Evolutionary conservation across 1,139 yeast genomes (phyloP).

Genomic region (Yamadazyma sp.): DNA sequence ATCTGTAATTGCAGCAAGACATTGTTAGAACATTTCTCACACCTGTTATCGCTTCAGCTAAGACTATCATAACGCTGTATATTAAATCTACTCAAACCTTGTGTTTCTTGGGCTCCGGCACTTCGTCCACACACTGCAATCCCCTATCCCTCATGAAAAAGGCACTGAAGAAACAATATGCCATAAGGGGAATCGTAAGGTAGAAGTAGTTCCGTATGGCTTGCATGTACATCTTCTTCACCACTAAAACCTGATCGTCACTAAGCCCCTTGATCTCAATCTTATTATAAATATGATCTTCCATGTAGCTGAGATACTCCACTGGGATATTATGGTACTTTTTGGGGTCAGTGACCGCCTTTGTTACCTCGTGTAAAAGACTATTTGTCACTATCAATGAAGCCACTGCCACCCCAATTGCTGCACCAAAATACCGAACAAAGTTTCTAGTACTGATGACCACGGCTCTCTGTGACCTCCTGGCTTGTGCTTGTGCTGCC

Average conservation of each 20-base stretch:
- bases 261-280: constrained; percentile 28
- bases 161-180: constrained; percentile 34
- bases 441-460: constrained; percentile 56
- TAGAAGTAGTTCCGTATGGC: constrained; percentile 41
- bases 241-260: constrained; percentile 22
- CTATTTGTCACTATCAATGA: constrained; percentile 24
- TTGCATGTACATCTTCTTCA: constrained; percentile 33
- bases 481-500: constrained; percentile 55
- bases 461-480: constrained; percentile 52
- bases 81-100: no score
- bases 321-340: constrained; percentile 14
- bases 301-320: constrained; percentile 22
- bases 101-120: constrained; percentile 13
- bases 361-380: constrained; percentile 10
- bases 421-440: constrained; percentile 54
- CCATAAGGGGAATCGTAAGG: constrained; percentile 43
- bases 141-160: constrained; percentile 36
- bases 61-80: no score
- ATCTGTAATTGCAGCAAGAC: no score
- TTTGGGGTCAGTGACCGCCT: constrained; percentile 10
- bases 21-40: no score
- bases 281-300: constrained; percentile 30
- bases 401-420: constrained; percentile 33
- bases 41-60: no score
- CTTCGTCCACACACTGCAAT: constrained; percentile 33